Evolutionary conservation across 2,329 filamentous ascomycete species (phyloP).

Genomic region (Aspergillus udagawae): DNA sequence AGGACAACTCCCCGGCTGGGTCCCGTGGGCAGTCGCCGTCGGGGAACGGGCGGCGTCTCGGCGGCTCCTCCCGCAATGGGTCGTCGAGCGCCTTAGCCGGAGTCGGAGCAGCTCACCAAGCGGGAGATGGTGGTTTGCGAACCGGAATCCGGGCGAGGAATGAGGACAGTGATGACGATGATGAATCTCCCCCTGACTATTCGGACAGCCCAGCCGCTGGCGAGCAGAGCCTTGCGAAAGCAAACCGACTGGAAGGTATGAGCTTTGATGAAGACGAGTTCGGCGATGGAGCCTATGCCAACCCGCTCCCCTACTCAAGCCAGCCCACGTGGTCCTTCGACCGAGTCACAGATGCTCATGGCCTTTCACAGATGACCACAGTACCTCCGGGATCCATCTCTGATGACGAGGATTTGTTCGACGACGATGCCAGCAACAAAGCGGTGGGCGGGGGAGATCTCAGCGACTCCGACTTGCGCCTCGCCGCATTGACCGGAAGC

Average conservation of each 20-base stretch:
- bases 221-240: constrained; percentile 19
- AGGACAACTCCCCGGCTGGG: constrained; percentile 40
- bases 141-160: constrained; percentile 34
- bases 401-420: constrained; percentile 32
- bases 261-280: constrained; percentile 29
- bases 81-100: constrained; percentile 81
- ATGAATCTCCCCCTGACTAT: constrained; percentile 30
- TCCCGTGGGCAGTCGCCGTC: constrained; percentile 49
- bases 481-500: constrained; percentile 26
- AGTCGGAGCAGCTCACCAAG: constrained; percentile 71
- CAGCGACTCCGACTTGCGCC: constrained; percentile 30
- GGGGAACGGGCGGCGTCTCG: constrained; percentile 87
- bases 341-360: constrained; percentile 25
- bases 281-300: constrained; percentile 18
- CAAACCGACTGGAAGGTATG: constrained; percentile 29
- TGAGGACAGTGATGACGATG: constrained; percentile 15
- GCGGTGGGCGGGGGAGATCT: constrained; percentile 36
- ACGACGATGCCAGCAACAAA: constrained; percentile 38
- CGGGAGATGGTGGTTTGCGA: constrained; percentile 58
- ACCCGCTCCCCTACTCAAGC: constrained; percentile 20
- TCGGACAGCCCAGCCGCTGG: constrained; percentile 20
- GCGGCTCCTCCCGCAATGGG: constrained; percentile 81
- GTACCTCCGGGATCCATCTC: constrained; percentile 24
- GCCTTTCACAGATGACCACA: constrained; percentile 25
- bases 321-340: constrained; percentile 38